Evolutionary conservation across 2,329 filamentous ascomycete genomes (phyloP), one percentile per base, ranked within the genome.

Genomic region (Aspergillus pseudoglaucus): DNA sequence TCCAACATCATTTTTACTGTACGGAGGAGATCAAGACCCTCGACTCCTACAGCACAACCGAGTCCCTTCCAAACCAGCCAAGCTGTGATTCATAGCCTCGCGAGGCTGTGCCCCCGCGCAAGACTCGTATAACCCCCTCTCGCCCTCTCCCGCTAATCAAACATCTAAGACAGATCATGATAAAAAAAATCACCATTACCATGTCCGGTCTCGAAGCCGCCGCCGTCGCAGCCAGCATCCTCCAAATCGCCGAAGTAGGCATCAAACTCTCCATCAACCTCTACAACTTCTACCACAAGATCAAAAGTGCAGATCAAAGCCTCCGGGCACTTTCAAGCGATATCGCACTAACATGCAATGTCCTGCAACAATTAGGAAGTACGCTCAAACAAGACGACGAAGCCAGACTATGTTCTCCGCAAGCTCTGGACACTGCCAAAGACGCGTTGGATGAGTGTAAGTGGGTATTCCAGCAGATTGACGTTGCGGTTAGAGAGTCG

Each of bases 201-300:
- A 58, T 57, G 54, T 55, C 56, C 15, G 51, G 56, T 14, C 40
- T 58, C 27, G 59, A 61, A 23, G 49, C 52, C 17, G 10, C 61
- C 14, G 63, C 60, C 8, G 38, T 66, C 6, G 57, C 55, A 14
- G 61, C 59, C 22, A 60, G 55, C 17, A 62, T 64, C 20, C 23
- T 64, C 22, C 62, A 66, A 40, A 53, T 67, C 30, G 63, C 65
- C 6, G 63, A 66, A n/a, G 35, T 63, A 2, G 63, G 61, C 6
- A 51, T 53, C 10, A 56, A 56, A n/a, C 50, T 67, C 4, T 60
- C 59, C 1, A 48, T 66, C 38, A 61, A 59, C 23, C 57, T 68
- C 9, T 67, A 55, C 49, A 58, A 58, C 12, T 62, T 65, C 51
- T 53, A 52, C 30, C 55, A 60, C 30, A 57, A 55, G 9, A 48